Evolutionary conservation across 2,329 filamentous ascomycete species (phyloP), one percentile per base, ranked within the genome.

Genomic region (Ophiosphaerella korrae): DNA sequence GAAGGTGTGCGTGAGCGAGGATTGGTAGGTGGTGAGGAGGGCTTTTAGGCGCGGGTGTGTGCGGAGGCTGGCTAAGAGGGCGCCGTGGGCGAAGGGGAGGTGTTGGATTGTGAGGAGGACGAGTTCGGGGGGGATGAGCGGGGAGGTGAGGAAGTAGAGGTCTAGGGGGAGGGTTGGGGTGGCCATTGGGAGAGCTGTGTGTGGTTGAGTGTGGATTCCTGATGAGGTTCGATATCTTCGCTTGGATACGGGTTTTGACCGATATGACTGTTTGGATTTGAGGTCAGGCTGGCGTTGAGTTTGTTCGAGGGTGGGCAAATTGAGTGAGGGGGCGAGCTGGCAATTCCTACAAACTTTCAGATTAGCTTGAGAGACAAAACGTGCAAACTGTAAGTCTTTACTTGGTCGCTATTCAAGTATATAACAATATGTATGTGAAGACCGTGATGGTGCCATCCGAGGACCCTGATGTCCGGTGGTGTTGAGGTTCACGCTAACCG

Each of bases 41-140:
- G 47, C 36, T 3, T 48, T 43, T 21, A 71, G 34, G 3, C 61
- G 52, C 3, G 63, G 56, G 35, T 68, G 59, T 4, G 60, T 53
- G 14, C 32, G 43, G 13, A 72, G 59, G 26, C 48, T 54, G 26
- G 49, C 21, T 3, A 70, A 53, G 16, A 53, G 45, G 16, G 49
- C 49, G n/a, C 62, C 64, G n/a, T 65, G 54, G 12, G 55, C 41
- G 31, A 67, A 68, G 0, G 61, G 63, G 2, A 71, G 56, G 16
- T 63, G 48, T 36, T 69, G 60, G 8, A 71, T 59, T 2, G 54
- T 58, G 12, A 61, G 53, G 4, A 70, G 53, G n/a, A 71, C 42
- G 5, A 71, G 52, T 34, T 71, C 68, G 18, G 64, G 45, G 8
- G 68, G 67, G 5, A 70, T 62, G 4, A 52, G 51, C 0, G 56